Percentiles rank a stretch among this genome's conserved stretches.
phyloP scores from a whole-genome alignment of 2,329 filamentous ascomycete species.

The Chrysosporium queenslandicum region DNA sequence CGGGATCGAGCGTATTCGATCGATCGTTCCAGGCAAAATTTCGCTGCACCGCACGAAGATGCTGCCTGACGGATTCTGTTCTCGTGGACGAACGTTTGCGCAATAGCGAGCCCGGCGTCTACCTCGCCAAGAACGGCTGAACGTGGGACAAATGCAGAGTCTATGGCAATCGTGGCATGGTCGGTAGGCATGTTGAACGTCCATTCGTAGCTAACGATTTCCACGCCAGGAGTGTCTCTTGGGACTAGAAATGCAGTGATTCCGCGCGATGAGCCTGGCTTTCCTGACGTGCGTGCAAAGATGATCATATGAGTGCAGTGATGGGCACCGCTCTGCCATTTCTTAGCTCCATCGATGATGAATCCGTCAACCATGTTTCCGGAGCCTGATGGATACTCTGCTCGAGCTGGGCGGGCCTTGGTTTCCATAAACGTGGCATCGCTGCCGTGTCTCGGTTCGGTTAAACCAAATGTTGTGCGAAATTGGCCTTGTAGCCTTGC shows the following conservation, averaged over 20 bases:
- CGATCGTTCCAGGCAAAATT: constrained; percentile 50
- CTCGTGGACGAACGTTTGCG: constrained; percentile 57
- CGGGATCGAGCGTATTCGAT: constrained; percentile 48
- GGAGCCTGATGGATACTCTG: constrained; percentile 32
- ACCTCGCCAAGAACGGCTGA: constrained; percentile 44
- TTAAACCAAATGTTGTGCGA: constrained; percentile 52
- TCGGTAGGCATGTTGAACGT: constrained; percentile 59
- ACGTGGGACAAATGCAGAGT: constrained; percentile 48
- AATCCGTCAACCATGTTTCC: constrained; percentile 32
- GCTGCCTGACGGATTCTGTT: constrained; percentile 57
- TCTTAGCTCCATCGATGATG: constrained; percentile 50
- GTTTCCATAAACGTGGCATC: constrained; percentile 56
- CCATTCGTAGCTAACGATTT: constrained; percentile 52
- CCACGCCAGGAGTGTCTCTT: constrained; percentile 42
- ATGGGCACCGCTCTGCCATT: constrained; percentile 57
- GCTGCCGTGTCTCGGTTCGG: constrained; percentile 52
- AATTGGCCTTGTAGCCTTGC: constrained; percentile 46
- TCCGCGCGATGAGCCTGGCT: constrained; percentile 44
- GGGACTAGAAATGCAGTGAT: constrained; percentile 55
- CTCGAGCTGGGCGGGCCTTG: constrained; percentile 37
- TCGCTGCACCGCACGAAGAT: constrained; percentile 49
- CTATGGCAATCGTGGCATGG: constrained; percentile 50
- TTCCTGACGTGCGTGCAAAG: constrained; percentile 50
- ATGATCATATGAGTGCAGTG: constrained; percentile 52
- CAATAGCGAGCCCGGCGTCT: constrained; percentile 49